A percentile compares a stretch with the other conserved stretches of the same genome.
Conservation (phyloP, 345 rosid genomes). For the Eucalyptus lansdowneana region DNA sequence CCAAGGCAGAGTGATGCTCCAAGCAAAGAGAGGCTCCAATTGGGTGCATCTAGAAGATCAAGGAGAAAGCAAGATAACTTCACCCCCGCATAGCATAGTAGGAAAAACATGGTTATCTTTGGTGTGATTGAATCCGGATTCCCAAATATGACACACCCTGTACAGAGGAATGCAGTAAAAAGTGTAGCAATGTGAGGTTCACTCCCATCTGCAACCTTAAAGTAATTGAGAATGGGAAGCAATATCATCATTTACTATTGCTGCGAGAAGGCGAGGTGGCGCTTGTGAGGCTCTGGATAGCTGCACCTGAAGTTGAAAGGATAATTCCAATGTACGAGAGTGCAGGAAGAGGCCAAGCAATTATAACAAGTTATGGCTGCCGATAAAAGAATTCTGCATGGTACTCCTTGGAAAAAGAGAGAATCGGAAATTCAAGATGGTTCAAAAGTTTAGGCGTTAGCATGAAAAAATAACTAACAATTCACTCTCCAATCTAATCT, state of each 20-base stretch:
- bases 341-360: constrained; percentile 91
- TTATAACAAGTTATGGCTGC: not conserved
- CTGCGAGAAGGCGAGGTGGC: constrained; percentile 96
- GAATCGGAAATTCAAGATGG: not conserved
- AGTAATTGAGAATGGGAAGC: constrained; percentile 92
- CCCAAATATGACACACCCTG: constrained; percentile 79
- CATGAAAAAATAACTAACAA: not conserved
- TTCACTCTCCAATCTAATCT: not conserved
- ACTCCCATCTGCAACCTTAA: constrained; percentile 74
- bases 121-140: constrained; percentile 96
- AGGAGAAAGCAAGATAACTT: constrained; percentile 98
- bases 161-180: constrained; percentile 78
- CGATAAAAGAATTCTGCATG: not conserved
- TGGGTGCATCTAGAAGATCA: constrained; percentile 98
- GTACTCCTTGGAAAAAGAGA: not conserved
- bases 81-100: constrained; percentile 87
- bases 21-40: constrained; percentile 94
- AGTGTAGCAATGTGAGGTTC: constrained; percentile 89
- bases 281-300: constrained; percentile 91
- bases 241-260: constrained; percentile 97
- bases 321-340: constrained; percentile 80
- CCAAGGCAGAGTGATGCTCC: constrained; percentile 83
- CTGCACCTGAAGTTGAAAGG: constrained; percentile 96
- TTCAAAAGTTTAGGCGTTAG: not conserved
- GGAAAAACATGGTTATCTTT: constrained; percentile 92